Base-by-base conservation (phyloP, 2,329 filamentous ascomycete species). In the Colletotrichum costaricense region DNA sequence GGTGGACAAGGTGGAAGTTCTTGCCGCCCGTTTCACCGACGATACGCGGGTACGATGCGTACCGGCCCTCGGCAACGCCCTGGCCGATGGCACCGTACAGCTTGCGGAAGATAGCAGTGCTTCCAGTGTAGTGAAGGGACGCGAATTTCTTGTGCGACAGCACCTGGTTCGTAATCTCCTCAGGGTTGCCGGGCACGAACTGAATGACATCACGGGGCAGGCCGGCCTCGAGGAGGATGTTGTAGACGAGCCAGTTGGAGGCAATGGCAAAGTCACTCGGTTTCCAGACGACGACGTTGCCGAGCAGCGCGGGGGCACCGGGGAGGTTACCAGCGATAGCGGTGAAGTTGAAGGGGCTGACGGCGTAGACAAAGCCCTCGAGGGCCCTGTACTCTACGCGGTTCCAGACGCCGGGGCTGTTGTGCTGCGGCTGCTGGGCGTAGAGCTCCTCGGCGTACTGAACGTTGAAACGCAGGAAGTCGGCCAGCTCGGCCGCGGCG, bases 271-370 rank as follows among this genome's bases (percentile, higher is more conserved):
- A 93, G 77, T 96, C 94, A 16, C 94, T 97, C n/a, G 95, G 95
- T 88, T 98, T 98, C 95, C 95, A 98, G 59, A 98, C 86, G 5
- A 98, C 95, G 2, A 98, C 96, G 82, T 98, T 98, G 72, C 95
- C 95, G 87, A 98, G 92, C 68, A 98, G 86, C 1, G 95, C 95
- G 16, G 96, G 95, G 1, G 94, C 93, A 60, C 91, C 93, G 19
- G 93, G 91, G 55, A 98, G 88, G 84, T 98, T 98, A 69, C 93
- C 96, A 12, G 92, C 95, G 78, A 98, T 97, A 75, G 95, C 95
- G 26, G 95, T 98, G 85, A 98, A 98, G 87, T 98, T 98, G 89
- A 98, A 98, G 56, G 95, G 95, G 73, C 93, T 94, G 78, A 98
- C 91, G 46, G 95, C 96, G 82, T 98, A 98, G 75, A 98, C 95